Percentiles rank a stretch among this genome's conserved stretches.
These are phyloP conservation scores for Funneliformis geosporum DNA, from an alignment of 192 early-diverging fungal species.

Conservation along the genomic window DNA sequence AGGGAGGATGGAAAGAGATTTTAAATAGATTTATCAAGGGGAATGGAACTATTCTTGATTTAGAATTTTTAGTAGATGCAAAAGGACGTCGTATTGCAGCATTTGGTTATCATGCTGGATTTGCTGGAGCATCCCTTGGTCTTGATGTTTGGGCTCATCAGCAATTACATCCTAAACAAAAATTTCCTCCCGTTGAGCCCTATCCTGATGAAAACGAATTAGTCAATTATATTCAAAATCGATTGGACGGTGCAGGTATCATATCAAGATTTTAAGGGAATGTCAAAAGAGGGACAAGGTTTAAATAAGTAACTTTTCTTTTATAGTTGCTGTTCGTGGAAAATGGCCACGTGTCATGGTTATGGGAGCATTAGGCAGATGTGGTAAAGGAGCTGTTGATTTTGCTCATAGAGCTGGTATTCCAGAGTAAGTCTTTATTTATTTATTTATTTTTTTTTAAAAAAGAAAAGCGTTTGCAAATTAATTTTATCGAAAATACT, in stretches of 20 bases:
- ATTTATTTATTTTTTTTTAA: background rate
- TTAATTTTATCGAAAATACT: no score
- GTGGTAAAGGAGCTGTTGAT: slow-evolving; percentile 87
- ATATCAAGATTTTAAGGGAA: slow-evolving; percentile 1
- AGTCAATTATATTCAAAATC: slow-evolving; percentile 68
- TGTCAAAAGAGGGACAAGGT: background rate
- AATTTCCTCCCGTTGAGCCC: slow-evolving; percentile 77
- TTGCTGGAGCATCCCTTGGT: slow-evolving; percentile 90
- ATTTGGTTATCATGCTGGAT: slow-evolving; percentile 96
- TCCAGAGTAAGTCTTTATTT: slow-evolving; percentile 53
- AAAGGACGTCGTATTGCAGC: slow-evolving; percentile 90
- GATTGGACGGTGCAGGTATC: slow-evolving; percentile 61
- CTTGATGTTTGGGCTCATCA: slow-evolving; percentile 92
- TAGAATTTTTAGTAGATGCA: slow-evolving; percentile 91
- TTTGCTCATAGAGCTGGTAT: slow-evolving; percentile 82
- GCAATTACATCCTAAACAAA: slow-evolving; percentile 51
- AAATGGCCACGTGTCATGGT: slow-evolving; percentile 84
- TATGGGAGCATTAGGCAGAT: slow-evolving; percentile 97
- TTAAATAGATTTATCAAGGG: slow-evolving; percentile 82
- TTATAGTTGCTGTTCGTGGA: slow-evolving; percentile 34
- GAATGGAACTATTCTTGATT: slow-evolving; percentile 85
- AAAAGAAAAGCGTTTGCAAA: background rate
- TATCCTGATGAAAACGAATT: slow-evolving; percentile 84
- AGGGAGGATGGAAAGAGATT: slow-evolving; percentile 92
- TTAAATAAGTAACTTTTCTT: background rate